These are phyloP conservation scores for Moricandia arvensis DNA, from an alignment of 345 rosid genomes.

Conservation along the genomic window DNA sequence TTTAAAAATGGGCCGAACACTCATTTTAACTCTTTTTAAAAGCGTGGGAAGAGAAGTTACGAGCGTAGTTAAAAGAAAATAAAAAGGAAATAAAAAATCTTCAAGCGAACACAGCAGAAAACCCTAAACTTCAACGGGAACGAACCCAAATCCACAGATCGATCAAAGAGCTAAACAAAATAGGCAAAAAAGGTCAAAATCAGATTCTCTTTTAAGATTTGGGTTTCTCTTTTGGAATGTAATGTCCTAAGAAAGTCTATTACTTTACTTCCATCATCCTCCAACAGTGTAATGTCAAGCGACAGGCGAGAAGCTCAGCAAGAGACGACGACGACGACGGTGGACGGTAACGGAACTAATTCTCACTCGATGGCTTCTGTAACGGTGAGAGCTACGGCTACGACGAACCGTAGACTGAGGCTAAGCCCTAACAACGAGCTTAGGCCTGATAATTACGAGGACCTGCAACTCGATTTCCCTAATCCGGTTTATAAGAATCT, in stretches of 20 bases:
- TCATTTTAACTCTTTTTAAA: neutral
- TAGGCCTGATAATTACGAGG: slow-evolving; percentile 77
- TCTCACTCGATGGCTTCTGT: slow-evolving; percentile 3
- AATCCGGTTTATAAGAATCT: slow-evolving; percentile 68
- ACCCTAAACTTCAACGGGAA: slow-evolving; percentile 43
- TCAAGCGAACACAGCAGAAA: slow-evolving; percentile 29
- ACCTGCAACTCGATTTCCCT: slow-evolving; percentile 63
- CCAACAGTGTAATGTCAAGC: slow-evolving; percentile 30
- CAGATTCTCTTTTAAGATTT: slow-evolving; percentile 1
- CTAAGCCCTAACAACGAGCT: slow-evolving; percentile 67
- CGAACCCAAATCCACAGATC: slow-evolving; percentile 32
- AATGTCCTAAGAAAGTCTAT: slow-evolving; percentile 5
- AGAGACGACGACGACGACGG: slow-evolving; percentile 18
- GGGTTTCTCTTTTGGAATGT: slow-evolving; percentile 14
- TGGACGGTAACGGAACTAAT: slow-evolving; percentile 44
- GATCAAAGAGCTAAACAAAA: slow-evolving; percentile 4
- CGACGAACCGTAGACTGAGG: slow-evolving; percentile 49
- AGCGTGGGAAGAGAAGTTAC: neutral
- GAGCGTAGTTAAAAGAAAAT: neutral
- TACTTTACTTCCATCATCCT: neutral
- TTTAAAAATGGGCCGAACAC: neutral
- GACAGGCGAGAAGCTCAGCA: slow-evolving; percentile 22
- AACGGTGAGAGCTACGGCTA: slow-evolving; percentile 3
- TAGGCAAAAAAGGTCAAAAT: neutral
- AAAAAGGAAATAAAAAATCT: neutral